These are phyloP conservation scores for Malassezia psittaci DNA, from an alignment of 1,284 basidiomycete genomes.

Conservation along the genomic window DNA sequence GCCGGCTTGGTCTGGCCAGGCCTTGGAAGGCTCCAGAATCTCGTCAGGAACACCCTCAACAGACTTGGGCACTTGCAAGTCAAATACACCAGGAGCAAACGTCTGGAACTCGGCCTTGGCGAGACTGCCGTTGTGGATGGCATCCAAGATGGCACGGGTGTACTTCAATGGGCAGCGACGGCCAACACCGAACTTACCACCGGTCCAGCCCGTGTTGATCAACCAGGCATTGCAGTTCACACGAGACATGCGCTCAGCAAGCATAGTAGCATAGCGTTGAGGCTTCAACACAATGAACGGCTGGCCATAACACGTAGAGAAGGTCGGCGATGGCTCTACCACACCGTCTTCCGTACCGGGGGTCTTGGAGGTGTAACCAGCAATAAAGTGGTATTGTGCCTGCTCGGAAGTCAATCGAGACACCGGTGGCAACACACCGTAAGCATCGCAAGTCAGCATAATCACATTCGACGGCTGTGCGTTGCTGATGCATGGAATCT, in stretches of 20 bases:
- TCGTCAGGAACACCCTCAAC: constrained; percentile 35
- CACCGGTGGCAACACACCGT: constrained; percentile 93
- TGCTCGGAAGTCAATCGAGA: constrained; percentile 85
- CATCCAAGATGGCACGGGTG: constrained; percentile 90
- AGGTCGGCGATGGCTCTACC: constrained; percentile 93
- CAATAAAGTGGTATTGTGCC: constrained; percentile 65
- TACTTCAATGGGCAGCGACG: constrained; percentile 50
- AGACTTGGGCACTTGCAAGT: constrained; percentile 36
- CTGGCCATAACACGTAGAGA: constrained; percentile 97
- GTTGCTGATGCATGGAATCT: constrained; percentile 52
- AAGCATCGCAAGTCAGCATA: constrained; percentile 96
- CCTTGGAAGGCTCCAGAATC: constrained; percentile 35
- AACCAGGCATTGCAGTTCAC: constrained; percentile 92
- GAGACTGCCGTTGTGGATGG: constrained; percentile 87
- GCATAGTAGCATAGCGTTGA: constrained; percentile 80
- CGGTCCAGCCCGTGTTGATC: constrained; percentile 98
- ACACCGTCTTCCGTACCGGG: constrained; percentile 98
- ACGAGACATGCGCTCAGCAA: constrained; percentile 85
- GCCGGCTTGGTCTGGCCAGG: constrained; percentile 35
- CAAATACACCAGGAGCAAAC: constrained; percentile 52
- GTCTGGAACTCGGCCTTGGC: constrained; percentile 73
- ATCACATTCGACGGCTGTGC: constrained; percentile 67
- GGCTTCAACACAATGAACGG: constrained; percentile 94
- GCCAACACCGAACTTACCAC: constrained; percentile 74
- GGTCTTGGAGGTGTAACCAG: constrained; percentile 70